Conservation (phyloP, 2,329 filamentous ascomycete species). For the Colletotrichum cordylinicola region DNA sequence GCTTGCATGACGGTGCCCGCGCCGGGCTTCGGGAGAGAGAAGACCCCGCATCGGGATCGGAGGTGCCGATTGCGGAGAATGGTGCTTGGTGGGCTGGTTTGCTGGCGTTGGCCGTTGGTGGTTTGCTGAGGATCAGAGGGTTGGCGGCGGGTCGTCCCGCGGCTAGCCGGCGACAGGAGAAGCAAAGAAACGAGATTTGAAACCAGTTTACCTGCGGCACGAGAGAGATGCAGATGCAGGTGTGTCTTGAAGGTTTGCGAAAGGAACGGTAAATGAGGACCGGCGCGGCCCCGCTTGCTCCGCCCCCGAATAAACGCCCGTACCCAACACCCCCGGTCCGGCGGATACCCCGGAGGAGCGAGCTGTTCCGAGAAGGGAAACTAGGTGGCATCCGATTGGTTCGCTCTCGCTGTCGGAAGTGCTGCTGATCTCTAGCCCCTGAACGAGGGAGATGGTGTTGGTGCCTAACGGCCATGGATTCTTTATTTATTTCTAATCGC, state of each 20-base stretch:
- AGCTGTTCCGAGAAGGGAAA: slow-evolving; percentile 9
- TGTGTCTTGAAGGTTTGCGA: neutral
- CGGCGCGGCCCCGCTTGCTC: neutral
- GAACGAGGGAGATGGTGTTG: neutral
- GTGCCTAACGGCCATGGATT: neutral
- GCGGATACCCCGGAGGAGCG: neutral
- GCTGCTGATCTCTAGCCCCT: neutral
- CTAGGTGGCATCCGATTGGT: slow-evolving; percentile 3
- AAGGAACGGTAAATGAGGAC: neutral
- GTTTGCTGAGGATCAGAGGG: neutral
- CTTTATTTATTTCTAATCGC: neutral
- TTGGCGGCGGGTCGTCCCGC: neutral
- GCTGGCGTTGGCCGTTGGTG: neutral
- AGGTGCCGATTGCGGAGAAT: neutral
- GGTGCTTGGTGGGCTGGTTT: neutral
- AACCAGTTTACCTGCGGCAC: neutral
- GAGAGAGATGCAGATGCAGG: neutral
- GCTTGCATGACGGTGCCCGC: neutral
- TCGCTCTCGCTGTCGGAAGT: neutral
- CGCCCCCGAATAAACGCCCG: neutral
- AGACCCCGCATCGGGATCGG: neutral
- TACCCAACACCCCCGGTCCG: neutral
- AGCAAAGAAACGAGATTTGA: neutral
- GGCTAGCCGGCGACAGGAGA: neutral
- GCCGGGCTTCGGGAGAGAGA: neutral